These are phyloP conservation scores for Coemansia aciculifera DNA, from an alignment of 192 early-diverging fungal species.

Conservation along the genomic window DNA sequence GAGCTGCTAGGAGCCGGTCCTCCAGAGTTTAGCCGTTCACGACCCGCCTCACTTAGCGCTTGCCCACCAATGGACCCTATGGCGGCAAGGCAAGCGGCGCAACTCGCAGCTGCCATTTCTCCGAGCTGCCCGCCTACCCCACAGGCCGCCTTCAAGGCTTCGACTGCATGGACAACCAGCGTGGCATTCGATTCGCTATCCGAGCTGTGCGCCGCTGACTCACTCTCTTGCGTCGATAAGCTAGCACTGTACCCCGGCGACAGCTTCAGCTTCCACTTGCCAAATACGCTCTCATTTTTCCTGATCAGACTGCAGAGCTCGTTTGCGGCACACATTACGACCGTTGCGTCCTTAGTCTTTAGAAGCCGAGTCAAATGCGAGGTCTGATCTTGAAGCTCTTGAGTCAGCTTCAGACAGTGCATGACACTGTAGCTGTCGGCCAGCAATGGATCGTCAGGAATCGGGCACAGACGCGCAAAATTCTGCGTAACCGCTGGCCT, in stretches of 20 bases:
- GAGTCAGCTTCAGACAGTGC: constrained; percentile 6
- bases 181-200: constrained; percentile 16
- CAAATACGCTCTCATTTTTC: constrained; percentile 21
- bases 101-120: constrained; percentile 40
- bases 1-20: background rate
- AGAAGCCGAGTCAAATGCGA: constrained; percentile 27
- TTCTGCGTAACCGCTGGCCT: constrained; percentile 15
- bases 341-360: constrained; percentile 34
- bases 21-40: background rate
- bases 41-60: constrained; percentile 3
- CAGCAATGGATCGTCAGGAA: constrained; percentile 49
- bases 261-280: constrained; percentile 39
- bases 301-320: constrained; percentile 30
- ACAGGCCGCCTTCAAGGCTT: constrained; percentile 28
- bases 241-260: background rate
- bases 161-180: constrained; percentile 16
- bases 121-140: constrained; percentile 24
- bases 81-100: constrained; percentile 37
- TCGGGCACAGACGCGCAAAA: constrained; percentile 30
- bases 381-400: constrained; percentile 21
- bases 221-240: background rate
- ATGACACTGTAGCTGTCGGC: constrained; percentile 18
- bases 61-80: constrained; percentile 34
- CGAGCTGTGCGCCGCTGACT: background rate
- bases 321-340: constrained; percentile 39